phyloP scores from a whole-genome alignment of 2,329 filamentous ascomycete genomes.

The Pseudocercospora crystallina region DNA sequence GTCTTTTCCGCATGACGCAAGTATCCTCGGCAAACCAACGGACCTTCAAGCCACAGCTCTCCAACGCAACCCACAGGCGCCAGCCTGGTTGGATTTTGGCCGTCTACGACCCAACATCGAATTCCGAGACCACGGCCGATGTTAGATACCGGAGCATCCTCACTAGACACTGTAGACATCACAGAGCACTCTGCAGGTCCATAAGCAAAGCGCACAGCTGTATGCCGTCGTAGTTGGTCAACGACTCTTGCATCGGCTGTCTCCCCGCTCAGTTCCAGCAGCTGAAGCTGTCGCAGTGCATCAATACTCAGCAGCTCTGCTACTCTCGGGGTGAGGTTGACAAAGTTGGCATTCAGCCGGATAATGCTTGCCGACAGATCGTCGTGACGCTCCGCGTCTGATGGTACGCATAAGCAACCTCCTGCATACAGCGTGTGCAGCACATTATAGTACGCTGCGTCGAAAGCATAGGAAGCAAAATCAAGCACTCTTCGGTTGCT shows the following conservation, averaged over 20 bases:
- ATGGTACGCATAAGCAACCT: conserved; percentile 18
- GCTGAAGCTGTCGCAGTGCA: conserved; percentile 2
- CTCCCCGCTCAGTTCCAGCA: conserved; percentile 36
- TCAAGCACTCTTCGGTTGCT: conserved; percentile 13
- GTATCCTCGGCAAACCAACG: conserved; percentile 45
- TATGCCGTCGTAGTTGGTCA: conserved; percentile 38
- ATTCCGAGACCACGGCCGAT: conserved; percentile 35
- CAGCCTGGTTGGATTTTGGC: conserved; percentile 24
- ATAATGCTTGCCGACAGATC: conserved; percentile 37
- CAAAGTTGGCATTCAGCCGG: conserved; percentile 35
- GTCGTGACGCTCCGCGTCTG: neutral
- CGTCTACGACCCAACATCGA: conserved; percentile 33
- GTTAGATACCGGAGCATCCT: no score
- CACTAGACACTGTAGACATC: no score
- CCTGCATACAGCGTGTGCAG: conserved; percentile 17
- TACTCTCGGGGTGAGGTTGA: conserved; percentile 58
- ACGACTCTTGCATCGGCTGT: conserved; percentile 40
- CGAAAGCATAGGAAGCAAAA: conserved; percentile 17
- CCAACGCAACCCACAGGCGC: conserved; percentile 48
- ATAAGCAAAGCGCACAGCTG: conserved; percentile 45
- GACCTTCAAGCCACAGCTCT: conserved; percentile 49
- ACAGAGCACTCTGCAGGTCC: conserved; percentile 42
- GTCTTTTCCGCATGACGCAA: conserved; percentile 35
- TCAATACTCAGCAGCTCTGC: conserved; percentile 45
- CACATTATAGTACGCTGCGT: conserved; percentile 17